phyloP scores from a whole-genome alignment of 345 rosid genomes.

The Citrus inodora region DNA sequence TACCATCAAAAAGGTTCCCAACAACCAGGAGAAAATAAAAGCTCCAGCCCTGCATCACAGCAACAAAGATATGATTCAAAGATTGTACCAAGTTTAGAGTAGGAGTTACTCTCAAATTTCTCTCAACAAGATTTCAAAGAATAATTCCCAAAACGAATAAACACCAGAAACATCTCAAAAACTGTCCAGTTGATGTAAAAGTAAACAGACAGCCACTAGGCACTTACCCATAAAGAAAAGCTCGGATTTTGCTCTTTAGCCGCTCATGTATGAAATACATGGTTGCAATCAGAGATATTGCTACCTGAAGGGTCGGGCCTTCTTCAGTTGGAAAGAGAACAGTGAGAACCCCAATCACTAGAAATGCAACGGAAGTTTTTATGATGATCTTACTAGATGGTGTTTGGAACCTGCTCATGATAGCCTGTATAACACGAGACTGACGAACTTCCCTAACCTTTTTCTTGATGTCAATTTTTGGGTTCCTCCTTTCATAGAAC shows the following conservation, averaged over 20 bases:
- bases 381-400: constrained; percentile 57
- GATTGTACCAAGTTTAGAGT: neutral
- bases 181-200: neutral
- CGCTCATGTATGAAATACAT: constrained; percentile 74
- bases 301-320: constrained; percentile 92
- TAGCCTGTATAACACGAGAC: constrained; percentile 62
- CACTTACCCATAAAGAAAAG: constrained; percentile 76
- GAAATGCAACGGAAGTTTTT: constrained; percentile 62
- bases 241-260: constrained; percentile 66
- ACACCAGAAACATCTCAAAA: neutral
- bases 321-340: constrained; percentile 93
- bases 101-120: neutral
- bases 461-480: constrained; percentile 70
- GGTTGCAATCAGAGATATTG: constrained; percentile 68
- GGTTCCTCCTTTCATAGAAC: constrained; percentile 82
- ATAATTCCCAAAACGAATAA: neutral
- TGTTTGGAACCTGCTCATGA: constrained; percentile 65
- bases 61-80: constrained; percentile 14
- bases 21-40: constrained; percentile 78
- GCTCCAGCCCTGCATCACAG: constrained; percentile 64
- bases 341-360: constrained; percentile 71
- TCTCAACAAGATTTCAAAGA: neutral
- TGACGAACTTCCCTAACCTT: constrained; percentile 72
- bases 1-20: constrained; percentile 96
- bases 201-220: neutral